A percentile compares a stretch with the other conserved stretches of the same genome.
Conservation (phyloP, 78 protist genomes). For the Parvularia atlantis region DNA sequence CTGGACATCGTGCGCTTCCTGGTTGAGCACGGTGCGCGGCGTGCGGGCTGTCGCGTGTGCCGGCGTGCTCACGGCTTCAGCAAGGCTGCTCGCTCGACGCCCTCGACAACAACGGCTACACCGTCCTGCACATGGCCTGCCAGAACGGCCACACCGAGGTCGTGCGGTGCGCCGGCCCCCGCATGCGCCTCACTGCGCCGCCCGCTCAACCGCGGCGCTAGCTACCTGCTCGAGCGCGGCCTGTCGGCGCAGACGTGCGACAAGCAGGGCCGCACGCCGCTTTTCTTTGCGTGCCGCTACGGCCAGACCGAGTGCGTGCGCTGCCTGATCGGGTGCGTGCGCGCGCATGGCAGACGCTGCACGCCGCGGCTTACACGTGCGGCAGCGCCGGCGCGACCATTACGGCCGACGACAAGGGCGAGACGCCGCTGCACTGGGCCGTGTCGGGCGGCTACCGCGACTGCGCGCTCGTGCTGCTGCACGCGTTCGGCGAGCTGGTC, state of each 20-base stretch:
- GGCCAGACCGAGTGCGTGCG: background rate
- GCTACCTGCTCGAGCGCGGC: background rate
- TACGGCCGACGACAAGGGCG: background rate
- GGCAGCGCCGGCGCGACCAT: background rate
- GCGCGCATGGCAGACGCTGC: no score
- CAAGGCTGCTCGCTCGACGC: no score
- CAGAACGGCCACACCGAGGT: background rate
- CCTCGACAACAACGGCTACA: background rate
- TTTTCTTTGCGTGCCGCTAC: conserved; percentile 3
- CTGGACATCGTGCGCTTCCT: background rate
- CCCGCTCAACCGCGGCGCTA: no score
- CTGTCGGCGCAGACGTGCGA: background rate
- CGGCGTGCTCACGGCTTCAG: no score
- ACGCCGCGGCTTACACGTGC: background rate
- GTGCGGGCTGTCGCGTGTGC: no score
- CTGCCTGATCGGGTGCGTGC: no score
- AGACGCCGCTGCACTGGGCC: background rate
- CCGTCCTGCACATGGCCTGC: conserved; percentile 6
- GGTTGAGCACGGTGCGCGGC: background rate
- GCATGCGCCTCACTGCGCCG: no score
- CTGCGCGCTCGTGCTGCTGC: background rate
- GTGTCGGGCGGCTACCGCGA: background rate
- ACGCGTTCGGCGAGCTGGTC: no score
- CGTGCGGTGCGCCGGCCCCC: no score
- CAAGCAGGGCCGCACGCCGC: background rate